Evolutionary conservation across 768 basidiomycete genomes (phyloP).

Genomic region (Kwoniella mangroviensis): DNA sequence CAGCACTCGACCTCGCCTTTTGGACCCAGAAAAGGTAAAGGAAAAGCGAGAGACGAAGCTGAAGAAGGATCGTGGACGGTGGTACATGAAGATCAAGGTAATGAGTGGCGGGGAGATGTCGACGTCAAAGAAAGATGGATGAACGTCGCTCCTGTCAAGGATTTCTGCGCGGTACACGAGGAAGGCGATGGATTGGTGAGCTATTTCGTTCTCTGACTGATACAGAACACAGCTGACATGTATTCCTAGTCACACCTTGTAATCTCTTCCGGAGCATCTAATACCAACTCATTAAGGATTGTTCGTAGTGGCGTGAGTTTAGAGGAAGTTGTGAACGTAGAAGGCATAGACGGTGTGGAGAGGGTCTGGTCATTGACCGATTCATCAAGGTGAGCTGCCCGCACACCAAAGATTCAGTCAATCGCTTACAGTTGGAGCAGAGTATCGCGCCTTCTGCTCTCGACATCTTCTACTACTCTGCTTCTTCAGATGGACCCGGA

Average conservation of each 20-base stretch:
- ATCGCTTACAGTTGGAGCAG: background rate
- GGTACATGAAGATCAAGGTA: slow-evolving; percentile 20
- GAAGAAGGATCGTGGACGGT: slow-evolving; percentile 28
- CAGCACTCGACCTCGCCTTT: slow-evolving; percentile 14
- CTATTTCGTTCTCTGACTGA: background rate
- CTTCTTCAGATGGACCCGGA: slow-evolving; percentile 29
- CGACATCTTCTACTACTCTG: slow-evolving; percentile 25
- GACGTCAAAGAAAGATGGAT: slow-evolving; percentile 48
- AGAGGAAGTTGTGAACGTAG: slow-evolving; percentile 38
- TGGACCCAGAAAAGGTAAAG: slow-evolving; percentile 45
- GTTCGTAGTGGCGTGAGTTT: slow-evolving; percentile 54
- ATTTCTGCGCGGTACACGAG: slow-evolving; percentile 50
- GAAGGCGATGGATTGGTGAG: slow-evolving; percentile 50
- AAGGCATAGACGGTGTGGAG: slow-evolving; percentile 44
- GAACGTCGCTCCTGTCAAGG: slow-evolving; percentile 56
- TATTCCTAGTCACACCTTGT: slow-evolving; percentile 48
- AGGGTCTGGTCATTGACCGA: slow-evolving; percentile 36
- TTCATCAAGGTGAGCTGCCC: slow-evolving; percentile 10
- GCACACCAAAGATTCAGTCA: background rate
- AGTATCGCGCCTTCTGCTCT: slow-evolving; percentile 27
- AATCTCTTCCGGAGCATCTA: slow-evolving; percentile 51
- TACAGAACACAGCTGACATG: slow-evolving; percentile 2
- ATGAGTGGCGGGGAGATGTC: slow-evolving; percentile 11
- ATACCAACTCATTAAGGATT: slow-evolving; percentile 47
- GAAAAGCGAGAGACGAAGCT: slow-evolving; percentile 26